phyloP scores from a whole-genome alignment of 306 rosid species.

The Myrica gale region DNA sequence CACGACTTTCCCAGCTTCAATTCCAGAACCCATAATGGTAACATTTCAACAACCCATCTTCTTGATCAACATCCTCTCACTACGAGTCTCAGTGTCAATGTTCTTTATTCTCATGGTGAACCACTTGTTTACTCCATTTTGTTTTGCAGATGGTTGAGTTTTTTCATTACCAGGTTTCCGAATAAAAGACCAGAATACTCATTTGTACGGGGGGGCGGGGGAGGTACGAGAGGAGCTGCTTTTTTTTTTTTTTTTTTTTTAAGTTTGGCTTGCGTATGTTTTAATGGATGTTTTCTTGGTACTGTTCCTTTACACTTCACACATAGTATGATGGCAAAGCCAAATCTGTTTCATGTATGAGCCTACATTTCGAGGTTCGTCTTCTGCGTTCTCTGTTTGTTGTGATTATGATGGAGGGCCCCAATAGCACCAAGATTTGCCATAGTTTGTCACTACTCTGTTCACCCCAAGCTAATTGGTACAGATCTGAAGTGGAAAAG shows the following conservation, averaged over 20 bases:
- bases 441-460: constrained; percentile 31
- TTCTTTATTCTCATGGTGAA: constrained; percentile 1
- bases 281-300: constrained; percentile 24
- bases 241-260: constrained; percentile 10
- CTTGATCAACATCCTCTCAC: neutral
- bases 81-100: neutral
- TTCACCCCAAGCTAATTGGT: constrained; percentile 11
- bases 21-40: constrained; percentile 52
- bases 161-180: constrained; percentile 39
- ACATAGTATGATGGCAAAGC: constrained; percentile 26
- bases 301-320: constrained; percentile 23
- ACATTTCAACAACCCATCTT: neutral
- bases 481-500: constrained; percentile 4
- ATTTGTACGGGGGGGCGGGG: constrained; percentile 36
- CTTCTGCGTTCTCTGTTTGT: constrained; percentile 14
- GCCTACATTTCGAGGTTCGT: constrained; percentile 20
- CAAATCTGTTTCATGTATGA: constrained; percentile 21
- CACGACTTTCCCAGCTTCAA: constrained; percentile 64
- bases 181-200: constrained; percentile 45
- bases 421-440: constrained; percentile 37
- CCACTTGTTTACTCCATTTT: constrained; percentile 19
- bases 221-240: constrained; percentile 19
- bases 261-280: constrained; percentile 26
- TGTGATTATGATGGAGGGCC: constrained; percentile 35
- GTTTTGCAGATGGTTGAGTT: constrained; percentile 65